These are phyloP conservation scores for Syzygium grande DNA, from an alignment of 345 rosid genomes.

Conservation along the genomic window DNA sequence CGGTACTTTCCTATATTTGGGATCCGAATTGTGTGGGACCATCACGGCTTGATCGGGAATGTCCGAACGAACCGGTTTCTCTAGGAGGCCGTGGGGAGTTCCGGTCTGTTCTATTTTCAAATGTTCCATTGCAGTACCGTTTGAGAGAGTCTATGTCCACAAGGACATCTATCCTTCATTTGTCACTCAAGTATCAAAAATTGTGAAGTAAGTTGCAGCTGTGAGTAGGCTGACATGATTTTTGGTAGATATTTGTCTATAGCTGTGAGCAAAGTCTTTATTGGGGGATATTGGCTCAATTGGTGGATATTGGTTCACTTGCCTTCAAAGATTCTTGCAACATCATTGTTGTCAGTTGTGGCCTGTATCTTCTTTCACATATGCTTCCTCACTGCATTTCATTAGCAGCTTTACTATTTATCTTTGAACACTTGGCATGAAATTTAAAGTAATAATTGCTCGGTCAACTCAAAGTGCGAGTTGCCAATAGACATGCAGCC, in stretches of 20 bases:
- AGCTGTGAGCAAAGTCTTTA: background rate
- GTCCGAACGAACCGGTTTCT: too few species aligned
- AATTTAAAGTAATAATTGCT: background rate
- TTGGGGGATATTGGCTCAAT: background rate
- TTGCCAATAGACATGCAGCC: background rate
- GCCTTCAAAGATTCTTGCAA: background rate
- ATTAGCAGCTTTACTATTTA: background rate
- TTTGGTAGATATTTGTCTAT: background rate
- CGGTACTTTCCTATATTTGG: too few species aligned
- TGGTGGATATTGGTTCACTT: background rate
- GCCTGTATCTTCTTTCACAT: background rate
- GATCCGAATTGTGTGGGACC: too few species aligned
- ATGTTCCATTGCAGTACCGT: too few species aligned
- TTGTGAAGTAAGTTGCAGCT: slow-evolving; percentile 83
- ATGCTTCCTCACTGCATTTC: background rate
- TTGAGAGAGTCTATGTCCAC: slow-evolving; percentile 77
- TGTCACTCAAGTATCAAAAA: slow-evolving; percentile 61
- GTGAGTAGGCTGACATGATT: slow-evolving; percentile 35
- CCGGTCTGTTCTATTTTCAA: too few species aligned
- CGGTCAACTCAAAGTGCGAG: background rate
- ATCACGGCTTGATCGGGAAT: too few species aligned
- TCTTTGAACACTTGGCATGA: background rate
- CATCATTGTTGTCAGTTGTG: background rate
- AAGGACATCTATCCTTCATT: slow-evolving; percentile 69
- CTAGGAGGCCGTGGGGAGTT: too few species aligned